A percentile compares a stretch with the other conserved stretches of the same genome.
These are phyloP conservation scores for Pulicaria dysenterica DNA, from an alignment of 129 eudicot genomes.

Conservation along the genomic window DNA sequence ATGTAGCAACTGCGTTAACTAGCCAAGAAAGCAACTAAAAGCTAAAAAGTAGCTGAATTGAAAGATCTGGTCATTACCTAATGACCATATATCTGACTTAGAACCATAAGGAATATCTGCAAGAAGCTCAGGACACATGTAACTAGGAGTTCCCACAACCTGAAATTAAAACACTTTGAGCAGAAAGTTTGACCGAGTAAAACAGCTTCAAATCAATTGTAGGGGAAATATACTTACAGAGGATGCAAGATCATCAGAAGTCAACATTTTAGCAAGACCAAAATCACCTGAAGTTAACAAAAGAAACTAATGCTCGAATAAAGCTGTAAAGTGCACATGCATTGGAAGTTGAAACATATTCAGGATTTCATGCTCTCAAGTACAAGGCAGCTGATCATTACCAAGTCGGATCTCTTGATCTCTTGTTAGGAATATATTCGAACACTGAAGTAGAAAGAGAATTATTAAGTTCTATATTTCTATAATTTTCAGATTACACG, in stretches of 20 bases:
- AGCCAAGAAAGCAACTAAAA: neutral
- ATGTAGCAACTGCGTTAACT: slow-evolving; percentile 11
- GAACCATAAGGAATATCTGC: slow-evolving; percentile 99
- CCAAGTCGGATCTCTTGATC: slow-evolving; percentile 93
- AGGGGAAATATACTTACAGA: slow-evolving; percentile 65
- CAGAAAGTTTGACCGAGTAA: slow-evolving; percentile 18
- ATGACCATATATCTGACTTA: slow-evolving; percentile 98
- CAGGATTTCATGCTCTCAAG: slow-evolving; percentile 11
- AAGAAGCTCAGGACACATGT: slow-evolving; percentile 99
- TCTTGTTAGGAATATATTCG: slow-evolving; percentile 91
- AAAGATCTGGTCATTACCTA: slow-evolving; percentile 53
- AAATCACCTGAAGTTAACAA: slow-evolving; percentile 71
- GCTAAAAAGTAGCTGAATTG: neutral
- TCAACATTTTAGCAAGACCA: slow-evolving; percentile 95
- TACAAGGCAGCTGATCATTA: slow-evolving; percentile 29
- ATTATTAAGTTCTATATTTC: slow-evolving; percentile 9
- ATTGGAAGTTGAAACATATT: neutral
- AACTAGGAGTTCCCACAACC: slow-evolving; percentile 99
- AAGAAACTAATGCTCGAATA: slow-evolving; percentile 8
- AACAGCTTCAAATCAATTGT: slow-evolving; percentile 11
- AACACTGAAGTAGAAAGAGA: slow-evolving; percentile 64
- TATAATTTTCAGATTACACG: neutral
- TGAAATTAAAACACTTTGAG: slow-evolving; percentile 30
- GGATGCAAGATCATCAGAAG: slow-evolving; percentile 92
- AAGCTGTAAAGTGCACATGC: neutral